Evolutionary conservation across 371 early-diverging fungal genomes (phyloP).

Genomic region (Circinella umbellata): DNA sequence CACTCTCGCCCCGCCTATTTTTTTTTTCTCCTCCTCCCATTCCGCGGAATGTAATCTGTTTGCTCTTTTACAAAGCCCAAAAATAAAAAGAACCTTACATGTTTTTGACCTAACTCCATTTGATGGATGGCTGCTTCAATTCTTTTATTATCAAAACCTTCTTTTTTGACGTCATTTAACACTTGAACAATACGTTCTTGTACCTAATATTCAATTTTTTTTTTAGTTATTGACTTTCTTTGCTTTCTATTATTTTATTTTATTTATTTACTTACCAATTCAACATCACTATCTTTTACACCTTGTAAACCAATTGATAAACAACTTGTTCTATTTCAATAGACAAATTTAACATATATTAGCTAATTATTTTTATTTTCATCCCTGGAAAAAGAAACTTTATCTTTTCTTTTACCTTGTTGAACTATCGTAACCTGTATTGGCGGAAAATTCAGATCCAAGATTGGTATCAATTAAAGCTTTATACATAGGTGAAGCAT

Average conservation of each 20-base stretch:
- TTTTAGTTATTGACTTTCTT: not conserved
- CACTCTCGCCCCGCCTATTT: not conserved
- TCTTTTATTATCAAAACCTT: slow-evolving; percentile 80
- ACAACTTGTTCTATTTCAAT: slow-evolving; percentile 42
- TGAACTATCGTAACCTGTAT: slow-evolving; percentile 85
- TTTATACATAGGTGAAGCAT: slow-evolving; percentile 93
- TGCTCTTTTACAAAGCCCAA: too few species aligned
- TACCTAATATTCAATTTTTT: slow-evolving; percentile 38
- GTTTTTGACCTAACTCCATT: slow-evolving; percentile 88
- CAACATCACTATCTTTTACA: slow-evolving; percentile 58
- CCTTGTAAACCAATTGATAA: slow-evolving; percentile 78
- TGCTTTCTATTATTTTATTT: not conserved
- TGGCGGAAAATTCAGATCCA: slow-evolving; percentile 91
- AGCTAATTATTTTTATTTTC: not conserved
- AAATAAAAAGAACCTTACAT: slow-evolving; percentile 54
- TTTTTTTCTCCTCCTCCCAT: too few species aligned
- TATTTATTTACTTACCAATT: slow-evolving; percentile 33
- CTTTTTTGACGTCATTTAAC: slow-evolving; percentile 65
- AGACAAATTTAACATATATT: not conserved
- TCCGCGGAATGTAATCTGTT: too few species aligned
- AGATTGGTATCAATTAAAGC: slow-evolving; percentile 92
- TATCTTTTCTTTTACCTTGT: slow-evolving; percentile 47
- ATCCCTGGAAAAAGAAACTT: not conserved
- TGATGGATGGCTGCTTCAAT: slow-evolving; percentile 91
- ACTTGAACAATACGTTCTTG: slow-evolving; percentile 74